Percentiles rank a stretch among this genome's conserved stretches.
Evolutionary conservation across 345 rosid genomes (phyloP).

Genomic region (Pseudoturritis turrita): DNA sequence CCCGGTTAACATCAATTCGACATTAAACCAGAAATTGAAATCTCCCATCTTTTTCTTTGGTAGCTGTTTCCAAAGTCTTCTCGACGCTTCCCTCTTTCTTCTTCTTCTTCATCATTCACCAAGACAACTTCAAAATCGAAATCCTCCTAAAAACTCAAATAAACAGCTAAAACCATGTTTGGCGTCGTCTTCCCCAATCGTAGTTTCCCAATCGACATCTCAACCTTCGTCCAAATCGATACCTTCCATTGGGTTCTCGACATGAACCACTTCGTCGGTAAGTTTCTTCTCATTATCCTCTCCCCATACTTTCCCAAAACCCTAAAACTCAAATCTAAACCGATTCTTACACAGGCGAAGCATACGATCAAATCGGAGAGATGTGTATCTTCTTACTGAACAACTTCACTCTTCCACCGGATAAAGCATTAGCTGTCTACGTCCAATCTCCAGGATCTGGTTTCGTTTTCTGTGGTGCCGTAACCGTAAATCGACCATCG

Average conservation of each 20-base stretch:
- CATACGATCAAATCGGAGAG: constrained; percentile 73
- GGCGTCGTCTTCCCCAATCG: constrained; percentile 96
- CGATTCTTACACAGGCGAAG: constrained; percentile 49
- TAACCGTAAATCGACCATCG: constrained; percentile 75
- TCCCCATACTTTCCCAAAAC: background rate
- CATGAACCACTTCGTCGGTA: constrained; percentile 95
- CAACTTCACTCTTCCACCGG: constrained; percentile 72
- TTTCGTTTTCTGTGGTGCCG: constrained; percentile 80
- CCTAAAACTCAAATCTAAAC: background rate
- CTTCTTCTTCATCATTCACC: background rate
- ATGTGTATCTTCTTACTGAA: constrained; percentile 83
- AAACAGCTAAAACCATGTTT: constrained; percentile 42
- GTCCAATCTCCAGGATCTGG: constrained; percentile 87
- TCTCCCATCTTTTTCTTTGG: too few species aligned
- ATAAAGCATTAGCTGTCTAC: constrained; percentile 91
- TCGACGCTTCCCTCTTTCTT: background rate
- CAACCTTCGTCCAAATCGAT: constrained; percentile 84
- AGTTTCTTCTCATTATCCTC: background rate
- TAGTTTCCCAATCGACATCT: constrained; percentile 92
- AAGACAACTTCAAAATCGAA: background rate
- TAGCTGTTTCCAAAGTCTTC: background rate
- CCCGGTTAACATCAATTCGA: too few species aligned
- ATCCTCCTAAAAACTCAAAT: background rate
- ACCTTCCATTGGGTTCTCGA: constrained; percentile 94
- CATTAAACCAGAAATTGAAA: too few species aligned